Evolutionary conservation across 768 basidiomycete genomes (phyloP), one percentile per base, ranked within the genome.

Genomic region (Neoboletus brunneissimus): DNA sequence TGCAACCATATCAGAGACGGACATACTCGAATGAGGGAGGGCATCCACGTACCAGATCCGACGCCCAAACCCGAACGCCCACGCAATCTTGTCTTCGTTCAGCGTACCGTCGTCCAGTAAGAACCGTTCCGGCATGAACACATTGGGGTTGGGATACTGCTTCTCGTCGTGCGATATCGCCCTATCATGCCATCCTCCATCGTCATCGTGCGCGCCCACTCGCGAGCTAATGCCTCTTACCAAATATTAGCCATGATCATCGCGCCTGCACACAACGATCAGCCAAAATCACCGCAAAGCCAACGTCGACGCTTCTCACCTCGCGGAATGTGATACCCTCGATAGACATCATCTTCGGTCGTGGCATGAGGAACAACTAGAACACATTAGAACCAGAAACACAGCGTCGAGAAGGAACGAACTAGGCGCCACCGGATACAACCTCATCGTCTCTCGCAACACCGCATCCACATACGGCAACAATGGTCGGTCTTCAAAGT

Each of bases 311-410:
- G 4, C 4, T 5, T 0, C 51, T 23, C 25, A 64, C 65, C 65
- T 50, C 48, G 22, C 0, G 75, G 76, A 38, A 78, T 74, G 49
- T 59, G 43, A 47, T 74, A 73, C 0, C 74, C 76, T 20, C 64
- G 58, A 56, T 76, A 77, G 5, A 66, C 55, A 55, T 76, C 73
- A 10, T 76, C 75, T 8, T 64, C 62, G 6, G 51, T 72, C 12
- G 74, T 72, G 25, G 67, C 65, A 57, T 80, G 80, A 15, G 77
- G 76, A 15, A 79, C 60, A 29, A 75, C 79, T 79, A 35, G 11
- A 29, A 2, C 5, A 27, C 18, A 4, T 57, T 9, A 59, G 10
- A 4, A 22, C 10, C 8, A 8, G 18, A n/a, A 27, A 20, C 0
- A 2, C 5, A 29, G 12, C n/a, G 9, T 18, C 12, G 38, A 20